phyloP scores from a whole-genome alignment of 257 asterid genomes.

The Plantago elongata region DNA sequence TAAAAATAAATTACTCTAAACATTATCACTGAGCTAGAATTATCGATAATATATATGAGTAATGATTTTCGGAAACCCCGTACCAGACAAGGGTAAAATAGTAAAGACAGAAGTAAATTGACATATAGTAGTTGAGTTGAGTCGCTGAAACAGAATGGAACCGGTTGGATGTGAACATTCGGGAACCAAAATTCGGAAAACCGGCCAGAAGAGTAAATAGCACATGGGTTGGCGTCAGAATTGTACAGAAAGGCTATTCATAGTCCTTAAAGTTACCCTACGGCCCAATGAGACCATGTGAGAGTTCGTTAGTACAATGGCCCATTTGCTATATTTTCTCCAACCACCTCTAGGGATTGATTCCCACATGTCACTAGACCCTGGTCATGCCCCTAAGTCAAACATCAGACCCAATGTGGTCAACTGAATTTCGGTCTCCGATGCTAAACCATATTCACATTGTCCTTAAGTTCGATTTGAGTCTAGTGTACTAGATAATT shows the following conservation, averaged over 20 bases:
- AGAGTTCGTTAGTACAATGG: conserved; percentile 24
- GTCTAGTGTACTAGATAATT: neutral
- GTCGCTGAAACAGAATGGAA: neutral
- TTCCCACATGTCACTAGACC: conserved; percentile 18
- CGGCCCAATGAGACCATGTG: conserved; percentile 30
- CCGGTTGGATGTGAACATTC: conserved; percentile 1
- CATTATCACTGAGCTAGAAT: too few relatives aligned
- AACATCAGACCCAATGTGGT: conserved; percentile 20
- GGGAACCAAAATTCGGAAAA: neutral
- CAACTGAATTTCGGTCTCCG: too few relatives aligned
- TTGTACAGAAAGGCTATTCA: conserved; percentile 18
- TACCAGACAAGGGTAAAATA: too few relatives aligned
- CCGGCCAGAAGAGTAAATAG: conserved; percentile 14
- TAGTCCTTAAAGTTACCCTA: conserved; percentile 9
- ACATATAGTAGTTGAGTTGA: neutral
- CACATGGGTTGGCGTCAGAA: conserved; percentile 25
- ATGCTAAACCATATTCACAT: too few relatives aligned
- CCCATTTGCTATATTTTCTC: conserved; percentile 14
- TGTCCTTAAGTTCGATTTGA: neutral
- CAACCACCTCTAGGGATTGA: conserved; percentile 18
- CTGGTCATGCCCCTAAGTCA: conserved; percentile 16
- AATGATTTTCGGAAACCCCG: too few relatives aligned
- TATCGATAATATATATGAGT: too few relatives aligned
- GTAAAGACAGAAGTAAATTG: neutral
- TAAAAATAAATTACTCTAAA: too few relatives aligned